Base-by-base conservation (phyloP, 257 asterid genomes). In the Solanum ahanhuiri region DNA sequence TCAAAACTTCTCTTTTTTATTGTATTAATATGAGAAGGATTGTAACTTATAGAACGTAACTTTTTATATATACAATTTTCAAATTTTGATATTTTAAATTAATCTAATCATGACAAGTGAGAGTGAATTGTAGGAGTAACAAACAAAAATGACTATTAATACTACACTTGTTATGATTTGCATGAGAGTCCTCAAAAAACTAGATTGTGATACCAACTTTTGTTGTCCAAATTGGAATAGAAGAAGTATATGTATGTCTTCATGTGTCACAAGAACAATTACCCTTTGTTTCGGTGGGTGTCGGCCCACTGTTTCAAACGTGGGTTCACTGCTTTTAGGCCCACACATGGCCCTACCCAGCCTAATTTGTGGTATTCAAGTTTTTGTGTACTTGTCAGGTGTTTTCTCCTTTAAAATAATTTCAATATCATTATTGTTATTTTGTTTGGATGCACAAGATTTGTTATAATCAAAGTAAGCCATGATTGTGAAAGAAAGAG, bases 241-340 rank as follows among this genome's bases (percentile, higher is more conserved):
- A 51, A 69, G 83, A 23, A 20, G 20, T 54, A 18, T 33, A 8
- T 71, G n/a, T 77, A 25, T 60, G 79, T 87, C 76, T 82, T 85
- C 87, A 71, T 77, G 81, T 33, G 87, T 60, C 85, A 63, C 79
- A 14, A 83, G 18, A 67, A 43, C 73, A 23, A 57, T 58, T 34
- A 34, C 15, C 25, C 1, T 77, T 86, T 79, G 15, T 79, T 28
- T 48, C 11, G 66, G 45, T 41, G 86, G 85, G 39, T 25, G 90
- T 86, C 89, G 92, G 93, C 94, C 93, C 94, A 89, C 92, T 85
- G 83, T 73, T 58, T 72, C 39, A 76, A 86, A 83, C 85, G 86
- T 89, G 89, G 87, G 81, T 88, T 85, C 64, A 64, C 88, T 64
- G 31, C 30, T 4, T 25, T 28, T 86, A 28, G 43, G 86, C 12